Evolutionary conservation across 148 eudicot species (phyloP).

Genomic region (Drosera capensis): DNA sequence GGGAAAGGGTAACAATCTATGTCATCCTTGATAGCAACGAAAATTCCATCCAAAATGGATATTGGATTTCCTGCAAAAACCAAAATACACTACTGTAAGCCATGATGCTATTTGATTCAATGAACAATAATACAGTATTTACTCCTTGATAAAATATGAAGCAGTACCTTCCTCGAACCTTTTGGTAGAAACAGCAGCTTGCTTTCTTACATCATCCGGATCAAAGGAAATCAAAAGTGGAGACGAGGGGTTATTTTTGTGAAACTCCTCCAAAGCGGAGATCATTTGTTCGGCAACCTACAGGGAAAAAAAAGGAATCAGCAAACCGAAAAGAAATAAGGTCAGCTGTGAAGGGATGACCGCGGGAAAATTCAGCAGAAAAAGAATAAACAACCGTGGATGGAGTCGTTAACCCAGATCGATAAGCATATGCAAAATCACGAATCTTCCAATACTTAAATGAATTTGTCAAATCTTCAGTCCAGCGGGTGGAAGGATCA

Average conservation of each 20-base stretch:
- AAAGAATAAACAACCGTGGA: slow-evolving; percentile 30
- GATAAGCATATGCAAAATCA: slow-evolving; percentile 85
- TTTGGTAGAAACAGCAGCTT: slow-evolving; percentile 84
- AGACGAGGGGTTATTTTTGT: slow-evolving; percentile 49
- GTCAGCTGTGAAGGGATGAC: neutral
- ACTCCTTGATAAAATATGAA: slow-evolving; percentile 3
- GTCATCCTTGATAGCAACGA: slow-evolving; percentile 94
- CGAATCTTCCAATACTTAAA: slow-evolving; percentile 95
- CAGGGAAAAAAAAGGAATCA: neutral
- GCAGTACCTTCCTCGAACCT: slow-evolving; percentile 79
- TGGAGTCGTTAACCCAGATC: slow-evolving; percentile 62
- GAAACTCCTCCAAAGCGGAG: slow-evolving; percentile 68
- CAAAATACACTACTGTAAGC: slow-evolving; percentile 1
- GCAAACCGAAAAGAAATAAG: neutral
- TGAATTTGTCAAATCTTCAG: slow-evolving; percentile 24
- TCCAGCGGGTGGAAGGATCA: slow-evolving; percentile 47
- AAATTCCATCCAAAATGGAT: slow-evolving; percentile 83
- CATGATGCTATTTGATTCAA: neutral
- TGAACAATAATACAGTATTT: neutral
- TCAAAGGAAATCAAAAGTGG: slow-evolving; percentile 72
- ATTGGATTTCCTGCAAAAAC: slow-evolving; percentile 58
- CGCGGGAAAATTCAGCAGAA: neutral
- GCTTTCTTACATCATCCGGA: slow-evolving; percentile 70
- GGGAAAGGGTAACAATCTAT: slow-evolving; percentile 90
- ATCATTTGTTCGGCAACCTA: slow-evolving; percentile 88